Percentiles rank a stretch among this genome's conserved stretches.
Conservation (phyloP, 2,329 filamentous ascomycete species). For the Macrophomina phaseolina region DNA sequence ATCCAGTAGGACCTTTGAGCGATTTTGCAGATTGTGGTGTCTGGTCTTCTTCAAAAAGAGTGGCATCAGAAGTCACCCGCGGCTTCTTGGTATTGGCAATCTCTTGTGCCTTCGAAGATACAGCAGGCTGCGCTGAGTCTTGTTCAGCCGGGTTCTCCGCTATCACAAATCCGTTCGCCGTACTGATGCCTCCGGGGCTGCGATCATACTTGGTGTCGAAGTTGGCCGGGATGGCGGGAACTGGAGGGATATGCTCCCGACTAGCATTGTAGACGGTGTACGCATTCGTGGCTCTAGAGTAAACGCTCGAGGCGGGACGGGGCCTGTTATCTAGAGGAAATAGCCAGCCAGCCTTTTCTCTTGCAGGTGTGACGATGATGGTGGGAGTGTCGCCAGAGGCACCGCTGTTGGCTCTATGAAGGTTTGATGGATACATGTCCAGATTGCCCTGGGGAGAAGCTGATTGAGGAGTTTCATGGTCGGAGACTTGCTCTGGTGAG, state of each 20-base stretch:
- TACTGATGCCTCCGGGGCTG: conserved; percentile 17
- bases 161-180: conserved; percentile 8
- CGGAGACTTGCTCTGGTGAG: conserved; percentile 59
- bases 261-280: conserved; percentile 39
- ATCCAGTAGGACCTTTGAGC: conserved; percentile 33
- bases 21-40: conserved; percentile 33
- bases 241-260: conserved; percentile 56
- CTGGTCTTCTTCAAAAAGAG: conserved; percentile 74
- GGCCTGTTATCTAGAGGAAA: conserved; percentile 60
- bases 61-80: conserved; percentile 62
- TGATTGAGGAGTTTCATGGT: conserved; percentile 31
- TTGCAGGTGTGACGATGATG: conserved; percentile 60
- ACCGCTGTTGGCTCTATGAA: conserved; percentile 47
- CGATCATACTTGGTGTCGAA: conserved; percentile 8
- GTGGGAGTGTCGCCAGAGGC: conserved; percentile 52
- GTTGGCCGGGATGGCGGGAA: conserved; percentile 34
- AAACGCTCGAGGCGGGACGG: conserved; percentile 63
- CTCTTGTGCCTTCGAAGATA: conserved; percentile 51
- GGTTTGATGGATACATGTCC: conserved; percentile 33
- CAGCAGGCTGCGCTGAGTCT: conserved; percentile 40
- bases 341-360: conserved; percentile 58
- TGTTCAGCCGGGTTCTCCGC: conserved; percentile 3
- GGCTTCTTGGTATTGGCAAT: conserved; percentile 56
- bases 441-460: neutral
- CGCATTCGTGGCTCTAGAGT: conserved; percentile 60